Evolutionary conservation across 768 basidiomycete genomes (phyloP), one percentile per base, ranked within the genome.

Genomic region (Kwoniella pini): DNA sequence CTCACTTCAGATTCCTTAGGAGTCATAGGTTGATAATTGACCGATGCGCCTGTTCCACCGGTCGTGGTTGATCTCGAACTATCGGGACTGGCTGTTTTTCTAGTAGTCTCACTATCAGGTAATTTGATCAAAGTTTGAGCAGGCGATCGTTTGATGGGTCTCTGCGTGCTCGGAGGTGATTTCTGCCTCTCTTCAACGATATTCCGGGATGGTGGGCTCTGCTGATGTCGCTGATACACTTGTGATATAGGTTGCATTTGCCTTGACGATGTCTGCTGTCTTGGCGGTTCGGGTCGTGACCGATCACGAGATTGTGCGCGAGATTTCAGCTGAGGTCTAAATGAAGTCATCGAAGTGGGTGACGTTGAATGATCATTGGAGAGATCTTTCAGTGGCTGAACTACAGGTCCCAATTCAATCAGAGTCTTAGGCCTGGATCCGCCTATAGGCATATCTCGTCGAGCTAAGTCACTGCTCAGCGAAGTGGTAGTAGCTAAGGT

Each of bases 41-140:
- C 54, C 19, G 55, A 67, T 27, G 64, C 69, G 13, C 59, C 63
- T n/a, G 55, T 70, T 27, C 66, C 69, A n/a, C 59, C 63, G 6
- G 69, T 70, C 15, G 57, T 59, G 12, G 49, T 40, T 6, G 57
- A 51, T 24, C 57, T 27, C 7, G 57, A 59, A 28, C 49, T 52
- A 31, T 59, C 57, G 10, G 57, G 57, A 45, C 57, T 59, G 5
- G 57, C 57, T 7, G 57, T 59, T 42, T 59, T 59, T 38, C 49
- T 42, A 24, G 45, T 53, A 30, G 22, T 39, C 28, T 15, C 43
- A 13, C 54, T 48, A 21, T 39, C 21, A 28, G 59, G 59, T 6
- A 60, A 27, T 19, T 60, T 52, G 30, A 52, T 46, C 15, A 54
- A 19, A 5, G 40, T 60, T 22, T 52, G 50, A 21, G 51, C 42